Evolutionary conservation across 352 stramenopile species (phyloP), one percentile per base, ranked within the genome.

Genomic region (Pythium coloratum): DNA sequence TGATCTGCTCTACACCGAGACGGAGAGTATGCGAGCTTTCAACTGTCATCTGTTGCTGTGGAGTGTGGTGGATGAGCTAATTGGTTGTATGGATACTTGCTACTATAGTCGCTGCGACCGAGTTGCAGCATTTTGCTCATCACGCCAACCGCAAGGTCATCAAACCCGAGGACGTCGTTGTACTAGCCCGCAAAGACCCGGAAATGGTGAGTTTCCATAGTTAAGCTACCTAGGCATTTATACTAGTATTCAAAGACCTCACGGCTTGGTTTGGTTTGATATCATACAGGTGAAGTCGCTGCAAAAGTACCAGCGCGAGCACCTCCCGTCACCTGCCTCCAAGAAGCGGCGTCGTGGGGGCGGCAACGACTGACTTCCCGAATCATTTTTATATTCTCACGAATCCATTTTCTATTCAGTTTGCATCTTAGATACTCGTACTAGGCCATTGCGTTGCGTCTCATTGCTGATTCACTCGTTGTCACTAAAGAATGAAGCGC

Each of bases 71-170:
- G 20, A 24, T 24, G 20, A 24, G 20, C 20, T 24, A 24, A 24
- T 24, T 24, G 20, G 20, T 24, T 24, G 20, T 24, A 24, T 24
- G 20, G 20, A 24, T 24, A 24, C 20, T 24, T 24, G 20, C 20
- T 24, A 24, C 20, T 24, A 24, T 24, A 92, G 84, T 92, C 58
- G 76, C 91, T 67, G 84, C 84, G 26, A 88, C 76, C 16, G 84
- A 92, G 64, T 65, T 92, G 62, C 84, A 92, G 66, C 84, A 89
- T 53, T 92, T 92, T 60, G 82, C 84, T 14, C 72, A 77, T 50
- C 84, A 92, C 59, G 82, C 79, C 13, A 89, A 85, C 40, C 79
- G 80, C 34, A 91, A 90, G 62, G 76, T 87, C 33, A 89, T 92
- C 57, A 92, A 92, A 46, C 58, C 77, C 2, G 84, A 92, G 58